Conservation (phyloP, 345 rosid genomes). For the Erysimum cheiranthoides region DNA sequence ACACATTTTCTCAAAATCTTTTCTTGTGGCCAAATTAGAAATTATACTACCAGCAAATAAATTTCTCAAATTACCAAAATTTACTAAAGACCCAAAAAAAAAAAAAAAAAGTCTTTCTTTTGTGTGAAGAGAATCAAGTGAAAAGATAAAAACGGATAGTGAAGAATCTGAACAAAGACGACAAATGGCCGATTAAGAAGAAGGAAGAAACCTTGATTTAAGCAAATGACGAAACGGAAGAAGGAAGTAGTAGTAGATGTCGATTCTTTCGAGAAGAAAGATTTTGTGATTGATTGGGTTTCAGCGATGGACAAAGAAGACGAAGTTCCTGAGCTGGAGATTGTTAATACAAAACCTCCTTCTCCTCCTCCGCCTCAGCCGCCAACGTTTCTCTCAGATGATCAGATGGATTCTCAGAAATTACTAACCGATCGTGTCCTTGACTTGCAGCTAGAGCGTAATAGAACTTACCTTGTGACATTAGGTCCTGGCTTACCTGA, state of each 20-base stretch:
- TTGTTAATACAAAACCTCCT: conserved; percentile 26
- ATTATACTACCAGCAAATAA: no score
- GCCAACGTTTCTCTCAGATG: conserved; percentile 12
- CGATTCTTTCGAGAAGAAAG: conserved; percentile 41
- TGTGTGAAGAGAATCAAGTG: background rate
- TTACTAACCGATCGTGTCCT: conserved; percentile 49
- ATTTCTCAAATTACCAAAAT: background rate
- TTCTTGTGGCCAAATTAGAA: no score
- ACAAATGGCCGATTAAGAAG: conserved; percentile 21
- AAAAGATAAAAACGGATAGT: background rate
- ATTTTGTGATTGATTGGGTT: conserved; percentile 52
- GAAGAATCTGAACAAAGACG: conserved; percentile 1
- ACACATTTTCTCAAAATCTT: no score
- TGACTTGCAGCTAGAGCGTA: conserved; percentile 46
- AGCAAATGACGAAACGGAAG: conserved; percentile 23
- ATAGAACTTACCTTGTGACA: background rate
- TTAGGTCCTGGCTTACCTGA: conserved; percentile 45
- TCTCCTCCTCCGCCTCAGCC: conserved; percentile 12
- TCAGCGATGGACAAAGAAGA: conserved; percentile 39
- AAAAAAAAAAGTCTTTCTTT: background rate
- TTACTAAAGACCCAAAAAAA: background rate
- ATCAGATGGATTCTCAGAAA: conserved; percentile 40
- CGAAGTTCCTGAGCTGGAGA: conserved; percentile 45
- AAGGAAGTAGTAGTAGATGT: background rate
- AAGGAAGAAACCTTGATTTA: background rate